Conservation (phyloP, 371 early-diverging fungal genomes). For the Syncephalis plumigaleata region DNA sequence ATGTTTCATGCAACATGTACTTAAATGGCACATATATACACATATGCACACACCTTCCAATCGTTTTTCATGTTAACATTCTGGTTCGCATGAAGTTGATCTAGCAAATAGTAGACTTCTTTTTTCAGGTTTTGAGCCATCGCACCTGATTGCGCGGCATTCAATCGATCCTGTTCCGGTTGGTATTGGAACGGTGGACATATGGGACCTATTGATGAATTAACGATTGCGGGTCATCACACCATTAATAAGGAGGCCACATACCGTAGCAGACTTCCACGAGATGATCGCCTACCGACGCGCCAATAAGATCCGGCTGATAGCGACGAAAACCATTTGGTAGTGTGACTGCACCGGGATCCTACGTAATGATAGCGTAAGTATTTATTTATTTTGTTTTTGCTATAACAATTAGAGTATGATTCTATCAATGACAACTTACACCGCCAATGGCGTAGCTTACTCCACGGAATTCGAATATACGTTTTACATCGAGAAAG, state of each 20-base stretch:
- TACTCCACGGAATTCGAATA: conserved; percentile 15
- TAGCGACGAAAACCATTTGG: conserved; percentile 24
- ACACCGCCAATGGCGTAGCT: conserved; percentile 32
- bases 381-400: neutral
- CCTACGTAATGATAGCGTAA: conserved; percentile 9
- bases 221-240: conserved; percentile 6
- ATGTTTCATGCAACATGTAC: too few species aligned
- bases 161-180: conserved; percentile 14
- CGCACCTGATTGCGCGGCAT: conserved; percentile 29
- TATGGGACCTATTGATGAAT: conserved; percentile 1
- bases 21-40: conserved; percentile 2
- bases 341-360: conserved; percentile 15
- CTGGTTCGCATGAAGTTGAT: conserved; percentile 5
- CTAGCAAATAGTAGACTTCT: conserved; percentile 19
- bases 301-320: conserved; percentile 15
- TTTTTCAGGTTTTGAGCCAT: conserved; percentile 19
- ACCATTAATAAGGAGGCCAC: conserved; percentile 7
- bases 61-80: too few species aligned
- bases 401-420: too few species aligned
- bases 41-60: neutral
- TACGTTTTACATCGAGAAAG: too few species aligned
- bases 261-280: conserved; percentile 24
- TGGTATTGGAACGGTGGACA: conserved; percentile 8
- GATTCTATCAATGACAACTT: too few species aligned
- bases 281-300: conserved; percentile 20